Evolutionary conservation across 1,284 basidiomycete genomes (phyloP), one percentile per base, ranked within the genome.

Genomic region (Garcileccinum viscosum): DNA sequence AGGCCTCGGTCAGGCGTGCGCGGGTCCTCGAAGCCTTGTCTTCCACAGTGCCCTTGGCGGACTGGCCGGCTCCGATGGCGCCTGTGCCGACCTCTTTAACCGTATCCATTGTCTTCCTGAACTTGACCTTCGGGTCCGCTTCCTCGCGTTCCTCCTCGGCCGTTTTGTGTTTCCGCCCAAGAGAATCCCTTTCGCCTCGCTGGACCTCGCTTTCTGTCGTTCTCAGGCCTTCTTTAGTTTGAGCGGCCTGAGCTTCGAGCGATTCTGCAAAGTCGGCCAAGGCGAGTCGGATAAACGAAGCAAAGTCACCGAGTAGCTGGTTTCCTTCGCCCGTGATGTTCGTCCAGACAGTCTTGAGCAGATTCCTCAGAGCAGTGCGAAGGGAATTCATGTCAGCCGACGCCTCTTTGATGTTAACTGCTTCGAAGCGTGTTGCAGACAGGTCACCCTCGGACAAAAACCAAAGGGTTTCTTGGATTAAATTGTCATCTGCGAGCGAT

Each of bases 31-130:
- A 81, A 0, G 82, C 76, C 24, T 82, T 78, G 5, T 89, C 86
- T 69, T 88, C 76, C 0, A 83, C 78, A 5, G 82, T 81, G 1
- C 73, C 78, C 5, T 80, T 78, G 6, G 83, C 83, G 2, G 79
- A 76, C 71, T 89, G 88, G 3, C 83, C 82, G 0, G 81, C 82
- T 14, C 87, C 89, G 38, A 92, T 92, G 9, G 82, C 84, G 42
- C 82, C 81, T 0, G 85, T 86, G 11, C 91, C 91, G 0, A 80
- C 82, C 8, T 81, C 83, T 75, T 90, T 92, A 19, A 87, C 82
- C 0, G 84, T 84, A 44, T 91, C 91, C 87, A 92, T 90, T 1
- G 87, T 84, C 71, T 86, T 85, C 78, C 91, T 88, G 73, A 90
- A 93, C 56, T 84, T 82, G 14, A 83, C 84, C 73, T 85, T 85